Evolutionary conservation across 352 stramenopile species (phyloP), one percentile per base, ranked within the genome.

Genomic region (Peronosclerospora sorghi): DNA sequence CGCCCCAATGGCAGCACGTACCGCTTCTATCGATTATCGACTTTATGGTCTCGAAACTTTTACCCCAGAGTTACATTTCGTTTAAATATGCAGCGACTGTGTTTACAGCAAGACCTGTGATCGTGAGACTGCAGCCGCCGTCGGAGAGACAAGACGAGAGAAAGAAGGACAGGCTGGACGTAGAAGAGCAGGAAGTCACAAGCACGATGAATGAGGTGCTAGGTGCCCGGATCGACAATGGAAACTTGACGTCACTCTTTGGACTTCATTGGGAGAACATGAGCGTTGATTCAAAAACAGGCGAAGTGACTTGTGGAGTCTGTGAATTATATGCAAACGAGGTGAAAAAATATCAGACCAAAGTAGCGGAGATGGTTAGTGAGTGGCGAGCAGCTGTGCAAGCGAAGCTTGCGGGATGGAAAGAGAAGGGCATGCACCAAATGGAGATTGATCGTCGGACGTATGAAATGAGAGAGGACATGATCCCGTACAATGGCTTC

Each of bases 261-360:
- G 66, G 66, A n/a, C 56, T 78, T n/a, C 66, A 78, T 40, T 78
- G 66, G 66, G 66, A 78, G 45, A 78, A 74, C 14, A 78, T 78
- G 66, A 40, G 54, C 18, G 48, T 73, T 32, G 47, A 67, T 19
- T 12, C 50, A 14, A n/a, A 37, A 4, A 63, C 60, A 2, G 59
- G 62, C 13, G 51, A 54, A 38, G 51, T 74, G 13, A 45, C 30
- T 1, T 74, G 63, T 44, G 49, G 48, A 20, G 53, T 62, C 7
- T 78, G 66, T 32, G 48, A 65, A 15, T 30, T 78, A n/a, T 78
- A 78, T 39, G 51, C 49, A 8, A 44, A 65, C n/a, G 60, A 74
- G 21, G 66, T 78, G 41, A 39, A 54, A 13, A 56, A 53, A 30
- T 78, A 78, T 29, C 66, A 78, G 45, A 41, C 38, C 8, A 73